These are phyloP conservation scores for Tylopilus felleus DNA, from an alignment of 768 basidiomycete genomes.

Conservation along the genomic window DNA sequence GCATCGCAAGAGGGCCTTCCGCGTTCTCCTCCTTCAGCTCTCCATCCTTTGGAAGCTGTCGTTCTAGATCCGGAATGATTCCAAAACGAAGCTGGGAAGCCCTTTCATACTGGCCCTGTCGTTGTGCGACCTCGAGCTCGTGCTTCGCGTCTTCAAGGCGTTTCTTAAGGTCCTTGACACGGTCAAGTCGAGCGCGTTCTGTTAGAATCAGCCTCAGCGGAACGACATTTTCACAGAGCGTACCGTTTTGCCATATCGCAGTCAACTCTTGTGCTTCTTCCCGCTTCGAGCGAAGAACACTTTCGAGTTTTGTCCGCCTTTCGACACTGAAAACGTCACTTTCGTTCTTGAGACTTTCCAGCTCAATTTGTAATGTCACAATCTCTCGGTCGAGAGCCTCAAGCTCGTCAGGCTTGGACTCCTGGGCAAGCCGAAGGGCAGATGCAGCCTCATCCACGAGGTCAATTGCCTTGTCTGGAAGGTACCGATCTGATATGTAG, in stretches of 20 bases:
- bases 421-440: slow-evolving; percentile 81
- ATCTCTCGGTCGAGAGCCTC: slow-evolving; percentile 82
- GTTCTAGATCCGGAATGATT: slow-evolving; percentile 78
- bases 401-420: slow-evolving; percentile 82
- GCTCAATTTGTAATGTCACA: slow-evolving; percentile 83
- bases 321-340: slow-evolving; percentile 80
- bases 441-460: slow-evolving; percentile 93
- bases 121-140: slow-evolving; percentile 83
- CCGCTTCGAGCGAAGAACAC: slow-evolving; percentile 55
- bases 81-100: slow-evolving; percentile 83
- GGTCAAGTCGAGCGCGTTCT: slow-evolving; percentile 69
- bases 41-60: slow-evolving; percentile 57
- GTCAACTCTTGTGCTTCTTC: slow-evolving; percentile 60
- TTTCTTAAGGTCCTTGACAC: slow-evolving; percentile 69
- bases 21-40: slow-evolving; percentile 43
- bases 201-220: background rate
- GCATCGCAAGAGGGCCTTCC: slow-evolving; percentile 51
- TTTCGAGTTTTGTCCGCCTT: slow-evolving; percentile 64
- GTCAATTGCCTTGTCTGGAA: slow-evolving; percentile 91
- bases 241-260: slow-evolving; percentile 71
- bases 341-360: slow-evolving; percentile 88
- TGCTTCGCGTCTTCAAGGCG: slow-evolving; percentile 80
- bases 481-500: slow-evolving; percentile 82
- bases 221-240: background rate
- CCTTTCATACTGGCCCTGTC: slow-evolving; percentile 81